Percentiles rank a stretch among this genome's conserved stretches.
Evolutionary conservation across 176 grass and related monocot species (phyloP).

Genomic region (Oryza meyeriana): DNA sequence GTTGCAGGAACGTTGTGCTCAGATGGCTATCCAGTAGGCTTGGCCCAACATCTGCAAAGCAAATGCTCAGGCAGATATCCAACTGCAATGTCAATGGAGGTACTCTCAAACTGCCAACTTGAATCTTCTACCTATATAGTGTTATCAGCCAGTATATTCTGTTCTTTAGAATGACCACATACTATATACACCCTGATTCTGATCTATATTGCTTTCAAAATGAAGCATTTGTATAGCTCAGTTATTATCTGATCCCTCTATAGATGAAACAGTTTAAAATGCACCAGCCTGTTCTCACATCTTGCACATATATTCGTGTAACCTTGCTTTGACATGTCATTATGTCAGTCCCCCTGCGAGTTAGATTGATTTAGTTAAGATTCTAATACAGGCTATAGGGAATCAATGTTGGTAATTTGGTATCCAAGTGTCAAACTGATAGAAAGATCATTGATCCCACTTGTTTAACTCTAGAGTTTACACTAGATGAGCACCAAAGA

Average conservation of each 20-base stretch:
- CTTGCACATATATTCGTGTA: background rate
- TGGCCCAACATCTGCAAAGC: conserved; percentile 52
- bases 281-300: background rate
- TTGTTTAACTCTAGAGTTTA: background rate
- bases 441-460: background rate
- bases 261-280: background rate
- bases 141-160: background rate
- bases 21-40: conserved; percentile 95
- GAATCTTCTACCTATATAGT: conserved; percentile 8
- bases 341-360: background rate
- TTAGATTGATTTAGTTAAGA: background rate
- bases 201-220: background rate
- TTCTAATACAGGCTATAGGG: background rate
- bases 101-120: conserved; percentile 18
- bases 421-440: background rate
- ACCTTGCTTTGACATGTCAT: background rate
- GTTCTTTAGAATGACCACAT: background rate
- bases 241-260: background rate
- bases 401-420: conserved; percentile 7
- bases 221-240: background rate
- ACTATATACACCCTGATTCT: background rate
- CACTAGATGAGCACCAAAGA: background rate
- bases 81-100: conserved; percentile 97
- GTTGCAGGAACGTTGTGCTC: conserved; percentile 82
- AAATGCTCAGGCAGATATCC: conserved; percentile 85